Conservation (phyloP, 345 rosid genomes). For the Hibiscus trionum region DNA sequence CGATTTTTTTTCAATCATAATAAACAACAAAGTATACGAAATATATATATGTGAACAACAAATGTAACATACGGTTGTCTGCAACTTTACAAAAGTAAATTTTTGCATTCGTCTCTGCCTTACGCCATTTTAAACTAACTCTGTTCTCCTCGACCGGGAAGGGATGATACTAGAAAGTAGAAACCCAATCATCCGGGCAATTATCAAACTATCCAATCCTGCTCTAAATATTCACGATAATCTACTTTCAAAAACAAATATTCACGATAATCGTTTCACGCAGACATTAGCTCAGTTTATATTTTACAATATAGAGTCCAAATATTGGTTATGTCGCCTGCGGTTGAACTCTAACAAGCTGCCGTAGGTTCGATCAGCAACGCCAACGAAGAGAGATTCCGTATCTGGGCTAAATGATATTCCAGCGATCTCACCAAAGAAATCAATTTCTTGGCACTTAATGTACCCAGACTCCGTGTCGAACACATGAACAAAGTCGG, state of each 20-base stretch:
- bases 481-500: conserved; percentile 77
- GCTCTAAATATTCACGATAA: not conserved
- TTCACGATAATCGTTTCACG: not conserved
- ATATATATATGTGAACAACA: too few species aligned
- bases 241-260: not conserved
- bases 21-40: too few species aligned
- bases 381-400: conserved; percentile 69
- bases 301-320: conserved; percentile 46
- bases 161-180: not conserved
- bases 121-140: not conserved
- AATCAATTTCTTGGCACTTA: conserved; percentile 75
- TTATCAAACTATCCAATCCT: not conserved
- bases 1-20: too few species aligned
- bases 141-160: not conserved
- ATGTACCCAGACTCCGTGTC: conserved; percentile 54
- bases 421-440: conserved; percentile 89
- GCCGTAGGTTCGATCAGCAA: conserved; percentile 82
- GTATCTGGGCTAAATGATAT: conserved; percentile 86
- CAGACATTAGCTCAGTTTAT: not conserved
- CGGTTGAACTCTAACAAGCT: conserved; percentile 80
- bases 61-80: not conserved
- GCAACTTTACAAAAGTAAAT: not conserved
- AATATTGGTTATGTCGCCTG: conserved; percentile 31
- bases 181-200: not conserved
- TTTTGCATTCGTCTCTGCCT: not conserved